These are phyloP conservation scores for Aspergillus latus DNA, from an alignment of 2,329 filamentous ascomycete genomes.

Conservation along the genomic window DNA sequence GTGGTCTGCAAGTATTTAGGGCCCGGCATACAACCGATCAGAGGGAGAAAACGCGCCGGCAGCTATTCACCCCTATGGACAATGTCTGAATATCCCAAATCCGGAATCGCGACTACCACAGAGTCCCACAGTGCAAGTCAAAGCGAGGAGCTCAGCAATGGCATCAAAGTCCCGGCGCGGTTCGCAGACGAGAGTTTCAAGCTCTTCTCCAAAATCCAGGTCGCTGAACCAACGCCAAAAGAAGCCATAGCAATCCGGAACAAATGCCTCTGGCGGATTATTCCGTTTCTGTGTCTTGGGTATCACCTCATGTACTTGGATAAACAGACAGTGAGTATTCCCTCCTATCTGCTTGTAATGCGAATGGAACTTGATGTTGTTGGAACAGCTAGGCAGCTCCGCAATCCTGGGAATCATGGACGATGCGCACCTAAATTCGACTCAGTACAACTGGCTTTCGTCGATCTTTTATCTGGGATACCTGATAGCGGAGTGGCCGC, in stretches of 20 bases:
- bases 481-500: constrained; percentile 41
- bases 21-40: not conserved
- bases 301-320: constrained; percentile 46
- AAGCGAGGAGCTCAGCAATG: not conserved
- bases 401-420: constrained; percentile 35
- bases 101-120: not conserved
- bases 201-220: constrained; percentile 41
- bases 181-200: constrained; percentile 47
- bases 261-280: constrained; percentile 38
- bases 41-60: not conserved
- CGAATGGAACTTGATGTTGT: not conserved
- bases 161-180: constrained; percentile 35
- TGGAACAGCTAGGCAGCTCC: constrained; percentile 22
- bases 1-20: not conserved
- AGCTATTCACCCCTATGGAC: not conserved
- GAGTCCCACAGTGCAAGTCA: not conserved
- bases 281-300: constrained; percentile 42
- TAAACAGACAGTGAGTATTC: constrained; percentile 34
- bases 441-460: constrained; percentile 42
- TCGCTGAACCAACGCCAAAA: constrained; percentile 38
- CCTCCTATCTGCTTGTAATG: not conserved
- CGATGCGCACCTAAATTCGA: constrained; percentile 28
- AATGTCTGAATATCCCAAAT: not conserved
- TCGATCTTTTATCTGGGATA: constrained; percentile 48
- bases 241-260: constrained; percentile 18